Conservation (phyloP, 352 stramenopile genomes). For the Phytophthora sp. region DNA sequence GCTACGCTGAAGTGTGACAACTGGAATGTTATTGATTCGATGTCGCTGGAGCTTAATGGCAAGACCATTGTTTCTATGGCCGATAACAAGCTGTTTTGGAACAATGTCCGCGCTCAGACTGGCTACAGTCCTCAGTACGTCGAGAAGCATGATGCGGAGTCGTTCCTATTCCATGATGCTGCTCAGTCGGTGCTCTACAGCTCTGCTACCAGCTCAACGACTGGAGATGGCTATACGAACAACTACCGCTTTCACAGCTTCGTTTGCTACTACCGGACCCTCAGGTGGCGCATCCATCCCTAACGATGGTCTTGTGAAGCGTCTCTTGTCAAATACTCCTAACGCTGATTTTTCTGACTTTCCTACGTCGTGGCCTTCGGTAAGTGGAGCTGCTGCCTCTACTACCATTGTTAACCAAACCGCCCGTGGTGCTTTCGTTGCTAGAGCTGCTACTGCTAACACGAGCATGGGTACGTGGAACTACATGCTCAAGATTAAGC, state of each 20-base stretch:
- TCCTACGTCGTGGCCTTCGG: neutral
- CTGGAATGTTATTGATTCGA: too few species aligned
- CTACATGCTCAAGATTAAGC: conserved; percentile 13
- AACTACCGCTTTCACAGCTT: neutral
- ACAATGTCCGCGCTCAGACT: too few species aligned
- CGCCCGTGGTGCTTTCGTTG: conserved; percentile 7
- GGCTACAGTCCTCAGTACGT: conserved; percentile 12
- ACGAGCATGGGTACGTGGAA: too few species aligned
- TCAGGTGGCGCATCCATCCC: neutral
- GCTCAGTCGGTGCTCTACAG: neutral
- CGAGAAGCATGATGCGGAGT: conserved; percentile 18
- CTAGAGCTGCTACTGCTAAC: neutral
- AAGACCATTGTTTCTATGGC: too few species aligned
- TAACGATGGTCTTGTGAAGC: conserved; percentile 7
- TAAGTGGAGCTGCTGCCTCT: conserved; percentile 2
- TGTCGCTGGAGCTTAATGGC: too few species aligned
- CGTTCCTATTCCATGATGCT: conserved; percentile 9
- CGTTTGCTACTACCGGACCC: neutral
- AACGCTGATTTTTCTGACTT: neutral
- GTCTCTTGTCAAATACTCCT: conserved; percentile 14
- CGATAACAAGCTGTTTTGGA: too few species aligned
- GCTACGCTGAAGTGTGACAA: too few species aligned
- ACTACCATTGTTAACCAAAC: conserved; percentile 13
- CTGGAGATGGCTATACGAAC: conserved; percentile 15
- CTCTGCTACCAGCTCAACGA: too few species aligned